Conservation (phyloP, 1,139 yeast genomes). For the Nakaseomyces sp. region DNA sequence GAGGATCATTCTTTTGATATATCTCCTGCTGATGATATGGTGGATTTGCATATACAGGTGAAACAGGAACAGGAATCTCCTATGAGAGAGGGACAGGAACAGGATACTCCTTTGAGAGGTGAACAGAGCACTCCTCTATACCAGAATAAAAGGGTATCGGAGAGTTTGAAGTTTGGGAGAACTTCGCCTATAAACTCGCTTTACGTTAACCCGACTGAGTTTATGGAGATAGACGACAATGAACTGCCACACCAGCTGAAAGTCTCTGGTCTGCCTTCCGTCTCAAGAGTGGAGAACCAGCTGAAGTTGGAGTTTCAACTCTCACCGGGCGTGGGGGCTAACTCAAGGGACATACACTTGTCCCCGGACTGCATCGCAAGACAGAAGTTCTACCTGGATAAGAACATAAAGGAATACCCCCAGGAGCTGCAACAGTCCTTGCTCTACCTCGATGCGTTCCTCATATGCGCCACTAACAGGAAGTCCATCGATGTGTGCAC, state of each 20-base stretch:
- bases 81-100: too few relatives aligned
- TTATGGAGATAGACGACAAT: constrained; percentile 27
- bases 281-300: constrained; percentile 92
- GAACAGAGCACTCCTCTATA: too few relatives aligned
- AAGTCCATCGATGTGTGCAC: constrained; percentile 69
- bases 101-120: too few relatives aligned
- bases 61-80: background rate
- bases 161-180: constrained; percentile 19
- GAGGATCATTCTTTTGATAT: background rate
- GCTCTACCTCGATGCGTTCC: constrained; percentile 58
- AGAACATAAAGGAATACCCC: constrained; percentile 35
- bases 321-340: constrained; percentile 45
- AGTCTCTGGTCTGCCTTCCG: constrained; percentile 58
- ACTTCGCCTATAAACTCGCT: constrained; percentile 18
- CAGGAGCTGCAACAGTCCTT: constrained; percentile 45
- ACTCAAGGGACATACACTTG: constrained; percentile 46
- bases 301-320: constrained; percentile 63
- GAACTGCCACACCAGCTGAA: constrained; percentile 50
- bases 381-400: constrained; percentile 62
- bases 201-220: constrained; percentile 17
- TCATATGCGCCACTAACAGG: constrained; percentile 39
- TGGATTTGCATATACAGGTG: background rate
- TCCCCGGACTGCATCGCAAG: constrained; percentile 85
- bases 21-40: background rate
- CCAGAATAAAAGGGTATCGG: too few relatives aligned